Evolutionary conservation across 192 early-diverging fungal genomes (phyloP).

Genomic region (Linnemannia exigua): DNA sequence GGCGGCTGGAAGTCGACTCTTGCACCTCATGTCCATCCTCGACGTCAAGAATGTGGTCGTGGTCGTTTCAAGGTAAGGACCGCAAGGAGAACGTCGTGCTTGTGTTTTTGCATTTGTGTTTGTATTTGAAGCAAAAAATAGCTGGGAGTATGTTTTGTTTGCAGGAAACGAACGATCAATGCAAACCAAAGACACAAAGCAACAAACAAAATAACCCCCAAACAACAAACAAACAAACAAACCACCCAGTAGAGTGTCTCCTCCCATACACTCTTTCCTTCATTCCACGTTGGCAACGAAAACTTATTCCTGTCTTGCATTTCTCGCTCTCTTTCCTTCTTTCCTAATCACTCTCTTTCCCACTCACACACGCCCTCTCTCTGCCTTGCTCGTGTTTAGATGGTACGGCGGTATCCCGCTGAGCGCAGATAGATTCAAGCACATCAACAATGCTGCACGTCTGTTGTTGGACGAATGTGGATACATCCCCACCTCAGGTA

Average conservation of each 20-base stretch:
- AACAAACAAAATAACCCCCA: not conserved
- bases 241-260: not conserved
- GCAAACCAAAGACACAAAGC: not conserved
- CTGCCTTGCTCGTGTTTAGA: slow-evolving; percentile 50
- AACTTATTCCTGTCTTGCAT: not conserved
- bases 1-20: slow-evolving; percentile 88
- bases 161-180: not conserved
- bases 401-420: slow-evolving; percentile 94
- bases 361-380: not conserved
- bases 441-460: slow-evolving; percentile 89
- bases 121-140: not conserved
- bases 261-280: not conserved
- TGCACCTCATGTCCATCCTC: slow-evolving; percentile 85
- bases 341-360: not conserved
- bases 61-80: slow-evolving; percentile 70
- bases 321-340: not conserved
- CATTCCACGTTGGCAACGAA: not conserved
- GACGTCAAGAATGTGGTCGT: slow-evolving; percentile 82
- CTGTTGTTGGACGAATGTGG: slow-evolving; percentile 77
- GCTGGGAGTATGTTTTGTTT: not conserved
- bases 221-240: not conserved
- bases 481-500: slow-evolving; percentile 51
- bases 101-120: not conserved
- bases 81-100: not conserved
- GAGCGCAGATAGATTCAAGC: slow-evolving; percentile 91